Conservation (phyloP, 2,329 filamentous ascomycete species). For the Dichotomopilus funicola region DNA sequence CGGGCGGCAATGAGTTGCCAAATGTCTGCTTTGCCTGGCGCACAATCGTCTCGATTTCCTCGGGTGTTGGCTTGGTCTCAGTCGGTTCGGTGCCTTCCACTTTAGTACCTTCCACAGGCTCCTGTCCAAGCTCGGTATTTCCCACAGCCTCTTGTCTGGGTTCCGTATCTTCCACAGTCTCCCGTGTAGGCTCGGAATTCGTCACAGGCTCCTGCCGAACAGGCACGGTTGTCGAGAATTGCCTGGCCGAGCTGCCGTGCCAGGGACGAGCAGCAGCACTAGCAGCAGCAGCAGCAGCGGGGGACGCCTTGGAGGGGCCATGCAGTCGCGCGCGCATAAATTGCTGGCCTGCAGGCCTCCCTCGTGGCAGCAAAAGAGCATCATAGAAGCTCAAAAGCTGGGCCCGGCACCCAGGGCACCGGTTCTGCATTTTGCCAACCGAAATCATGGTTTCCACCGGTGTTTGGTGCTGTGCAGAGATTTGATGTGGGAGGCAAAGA, state of each 20-base stretch:
- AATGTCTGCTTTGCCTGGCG: conserved; percentile 67
- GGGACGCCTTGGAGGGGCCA: background rate
- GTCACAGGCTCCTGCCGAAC: conserved; percentile 13
- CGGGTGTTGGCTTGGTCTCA: conserved; percentile 2
- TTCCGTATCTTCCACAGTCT: too few relatives aligned
- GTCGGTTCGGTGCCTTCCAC: background rate
- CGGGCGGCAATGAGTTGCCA: conserved; percentile 68
- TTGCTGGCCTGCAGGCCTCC: conserved; percentile 12
- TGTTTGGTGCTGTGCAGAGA: conserved; percentile 4
- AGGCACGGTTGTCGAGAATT: conserved; percentile 19
- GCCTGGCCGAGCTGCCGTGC: conserved; percentile 13
- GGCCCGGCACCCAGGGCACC: conserved; percentile 35
- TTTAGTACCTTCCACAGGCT: too few relatives aligned
- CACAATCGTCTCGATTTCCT: conserved; percentile 56
- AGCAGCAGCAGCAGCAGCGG: background rate
- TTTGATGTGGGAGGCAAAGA: background rate
- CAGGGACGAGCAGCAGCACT: conserved; percentile 3
- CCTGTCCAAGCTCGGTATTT: too few relatives aligned
- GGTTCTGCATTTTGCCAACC: conserved; percentile 31
- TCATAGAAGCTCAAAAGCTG: conserved; percentile 34
- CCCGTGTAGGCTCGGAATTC: background rate
- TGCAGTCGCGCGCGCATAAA: conserved; percentile 12
- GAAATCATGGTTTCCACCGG: conserved; percentile 31
- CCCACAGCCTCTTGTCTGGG: too few relatives aligned
- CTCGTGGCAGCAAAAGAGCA: conserved; percentile 27